Evolutionary conservation across 768 basidiomycete species (phyloP).

Genomic region (Tulasnella sp.): DNA sequence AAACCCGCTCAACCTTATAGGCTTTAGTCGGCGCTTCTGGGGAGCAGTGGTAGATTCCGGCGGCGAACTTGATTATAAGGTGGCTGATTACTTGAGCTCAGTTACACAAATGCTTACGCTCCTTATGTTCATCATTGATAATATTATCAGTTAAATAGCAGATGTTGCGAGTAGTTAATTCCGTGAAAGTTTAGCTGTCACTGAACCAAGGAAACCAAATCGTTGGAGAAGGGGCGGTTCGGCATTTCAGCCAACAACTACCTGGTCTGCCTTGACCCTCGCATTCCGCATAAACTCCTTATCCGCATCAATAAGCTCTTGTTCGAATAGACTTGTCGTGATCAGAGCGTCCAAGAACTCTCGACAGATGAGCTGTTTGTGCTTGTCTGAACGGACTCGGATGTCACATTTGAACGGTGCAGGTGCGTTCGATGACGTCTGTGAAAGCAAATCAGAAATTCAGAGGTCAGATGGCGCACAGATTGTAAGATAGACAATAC

Average conservation of each 20-base stretch:
- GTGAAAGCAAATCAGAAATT: background rate
- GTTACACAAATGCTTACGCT: background rate
- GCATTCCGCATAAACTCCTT: slow-evolving; percentile 1
- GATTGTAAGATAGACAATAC: background rate
- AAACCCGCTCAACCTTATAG: background rate
- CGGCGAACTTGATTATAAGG: background rate
- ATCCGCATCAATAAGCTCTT: slow-evolving; percentile 1
- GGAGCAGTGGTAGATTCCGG: background rate
- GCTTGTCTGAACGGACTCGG: background rate
- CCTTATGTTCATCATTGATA: background rate
- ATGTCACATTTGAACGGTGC: slow-evolving; percentile 17
- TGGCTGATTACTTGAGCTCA: background rate
- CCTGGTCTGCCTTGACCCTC: background rate
- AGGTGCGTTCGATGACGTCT: background rate
- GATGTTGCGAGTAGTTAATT: background rate
- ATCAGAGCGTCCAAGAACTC: slow-evolving; percentile 9
- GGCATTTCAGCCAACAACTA: background rate
- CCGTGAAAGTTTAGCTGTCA: background rate
- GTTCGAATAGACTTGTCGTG: background rate
- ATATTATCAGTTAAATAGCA: background rate
- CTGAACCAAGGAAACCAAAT: background rate
- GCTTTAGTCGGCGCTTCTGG: background rate
- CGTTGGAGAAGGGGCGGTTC: background rate
- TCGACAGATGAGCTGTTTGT: background rate
- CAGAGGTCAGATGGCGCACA: background rate